Conservation (phyloP, 1,284 basidiomycete genomes). For the Phellopilus nigrolimitatus region DNA sequence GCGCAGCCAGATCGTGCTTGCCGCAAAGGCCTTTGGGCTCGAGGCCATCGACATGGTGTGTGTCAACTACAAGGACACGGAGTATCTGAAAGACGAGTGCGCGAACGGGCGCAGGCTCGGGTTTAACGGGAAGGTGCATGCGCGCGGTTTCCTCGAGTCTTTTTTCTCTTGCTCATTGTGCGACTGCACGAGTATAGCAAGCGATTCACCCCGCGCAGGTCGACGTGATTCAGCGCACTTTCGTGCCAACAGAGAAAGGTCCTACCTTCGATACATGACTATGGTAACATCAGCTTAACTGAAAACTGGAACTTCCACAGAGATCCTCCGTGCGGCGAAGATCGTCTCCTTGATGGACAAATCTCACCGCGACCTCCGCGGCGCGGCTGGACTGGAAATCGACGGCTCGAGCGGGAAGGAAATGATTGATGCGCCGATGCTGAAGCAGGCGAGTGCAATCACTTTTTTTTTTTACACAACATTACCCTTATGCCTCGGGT, state of each 20-base stretch:
- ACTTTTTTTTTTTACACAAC: neutral
- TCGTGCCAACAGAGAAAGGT: conserved; percentile 78
- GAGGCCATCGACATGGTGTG: conserved; percentile 94
- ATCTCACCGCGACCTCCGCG: conserved; percentile 44
- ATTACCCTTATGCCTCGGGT: neutral
- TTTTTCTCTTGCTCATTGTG: neutral
- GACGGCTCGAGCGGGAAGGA: conserved; percentile 58
- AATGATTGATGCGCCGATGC: conserved; percentile 93
- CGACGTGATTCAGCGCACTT: conserved; percentile 68
- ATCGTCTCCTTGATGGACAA: conserved; percentile 64
- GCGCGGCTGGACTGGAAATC: conserved; percentile 60
- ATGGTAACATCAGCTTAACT: neutral
- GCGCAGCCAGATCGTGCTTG: conserved; percentile 79
- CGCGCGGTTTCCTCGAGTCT: neutral
- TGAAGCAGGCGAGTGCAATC: conserved; percentile 62
- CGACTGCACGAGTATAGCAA: conserved; percentile 52
- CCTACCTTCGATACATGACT: neutral
- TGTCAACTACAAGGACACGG: conserved; percentile 79
- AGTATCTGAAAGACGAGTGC: conserved; percentile 71
- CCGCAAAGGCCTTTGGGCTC: conserved; percentile 81
- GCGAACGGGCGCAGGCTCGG: conserved; percentile 74
- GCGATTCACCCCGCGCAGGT: conserved; percentile 92
- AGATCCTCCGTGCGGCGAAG: conserved; percentile 73
- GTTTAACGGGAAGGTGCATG: conserved; percentile 76
- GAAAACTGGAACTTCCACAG: conserved; percentile 37